Conservation (phyloP, 78 protist species). For the Dictyostelium purpureum region DNA sequence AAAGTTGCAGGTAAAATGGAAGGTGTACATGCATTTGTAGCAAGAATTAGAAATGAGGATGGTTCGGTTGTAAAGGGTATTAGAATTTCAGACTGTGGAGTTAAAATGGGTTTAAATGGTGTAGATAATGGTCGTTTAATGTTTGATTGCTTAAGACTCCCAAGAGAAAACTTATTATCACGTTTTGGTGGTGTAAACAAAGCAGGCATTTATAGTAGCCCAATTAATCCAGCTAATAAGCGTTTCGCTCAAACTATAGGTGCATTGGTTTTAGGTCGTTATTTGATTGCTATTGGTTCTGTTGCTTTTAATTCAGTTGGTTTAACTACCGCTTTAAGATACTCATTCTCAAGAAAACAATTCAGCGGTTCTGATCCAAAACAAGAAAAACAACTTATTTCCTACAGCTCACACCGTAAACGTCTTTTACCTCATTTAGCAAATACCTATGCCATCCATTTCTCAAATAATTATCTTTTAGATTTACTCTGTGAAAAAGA, state of each 20-base stretch:
- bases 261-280: conserved; percentile 69
- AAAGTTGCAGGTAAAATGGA: conserved; percentile 62
- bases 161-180: conserved; percentile 69
- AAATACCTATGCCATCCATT: conserved; percentile 51
- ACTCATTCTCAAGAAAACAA: conserved; percentile 62
- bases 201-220: conserved; percentile 59
- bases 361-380: conserved; percentile 12
- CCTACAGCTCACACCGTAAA: conserved; percentile 42
- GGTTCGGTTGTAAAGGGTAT: conserved; percentile 19
- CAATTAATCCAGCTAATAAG: conserved; percentile 60
- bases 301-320: conserved; percentile 31
- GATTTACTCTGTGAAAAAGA: conserved; percentile 24
- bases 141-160: conserved; percentile 44
- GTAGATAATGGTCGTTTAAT: conserved; percentile 81
- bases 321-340: conserved; percentile 8
- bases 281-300: conserved; percentile 47
- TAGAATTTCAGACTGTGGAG: conserved; percentile 70
- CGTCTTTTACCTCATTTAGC: conserved; percentile 73
- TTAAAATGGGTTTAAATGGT: conserved; percentile 80
- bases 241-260: conserved; percentile 69
- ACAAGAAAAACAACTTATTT: conserved; percentile 31
- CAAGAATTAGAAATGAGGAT: conserved; percentile 28
- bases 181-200: conserved; percentile 73
- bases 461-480: conserved; percentile 36
- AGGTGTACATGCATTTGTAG: conserved; percentile 71